Conservation (phyloP, 1,284 basidiomycete species). For the Afroboletus lepidellus region DNA sequence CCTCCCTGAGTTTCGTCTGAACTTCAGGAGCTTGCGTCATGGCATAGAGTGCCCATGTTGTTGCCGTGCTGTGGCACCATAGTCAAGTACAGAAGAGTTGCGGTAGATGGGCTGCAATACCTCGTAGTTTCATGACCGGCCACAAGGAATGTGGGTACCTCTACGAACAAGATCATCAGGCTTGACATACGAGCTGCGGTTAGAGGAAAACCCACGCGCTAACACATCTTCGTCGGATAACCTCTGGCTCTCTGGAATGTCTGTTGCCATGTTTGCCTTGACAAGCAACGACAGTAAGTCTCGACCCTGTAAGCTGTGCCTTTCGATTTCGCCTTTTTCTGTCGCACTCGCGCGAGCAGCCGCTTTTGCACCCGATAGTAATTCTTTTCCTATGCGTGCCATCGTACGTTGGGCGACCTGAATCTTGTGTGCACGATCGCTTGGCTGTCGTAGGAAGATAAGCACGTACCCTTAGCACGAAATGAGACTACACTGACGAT, state of each 20-base stretch:
- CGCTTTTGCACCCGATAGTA: conserved; percentile 47
- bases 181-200: too few species aligned
- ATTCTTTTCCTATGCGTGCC: conserved; percentile 41
- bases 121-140: conserved; percentile 83
- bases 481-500: conserved; percentile 35
- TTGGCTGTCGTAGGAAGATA: conserved; percentile 15
- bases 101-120: conserved; percentile 24
- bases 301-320: conserved; percentile 34
- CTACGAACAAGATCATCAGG: conserved; percentile 16
- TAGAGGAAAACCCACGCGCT: conserved; percentile 52
- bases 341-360: conserved; percentile 28
- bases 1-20: conserved; percentile 69
- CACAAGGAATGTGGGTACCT: conserved; percentile 42
- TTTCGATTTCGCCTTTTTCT: conserved; percentile 29
- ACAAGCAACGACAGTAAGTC: conserved; percentile 60
- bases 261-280: conserved; percentile 62
- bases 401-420: conserved; percentile 25
- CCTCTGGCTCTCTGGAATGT: conserved; percentile 54
- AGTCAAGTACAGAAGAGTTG: background rate
- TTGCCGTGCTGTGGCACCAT: conserved; percentile 40
- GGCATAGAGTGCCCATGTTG: conserved; percentile 64
- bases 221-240: conserved; percentile 74
- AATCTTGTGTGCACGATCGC: conserved; percentile 10
- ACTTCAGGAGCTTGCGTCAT: conserved; percentile 54
- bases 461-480: background rate